Evolutionary conservation across 768 basidiomycete species (phyloP).

Genomic region (Leccinellum rugosiceps): DNA sequence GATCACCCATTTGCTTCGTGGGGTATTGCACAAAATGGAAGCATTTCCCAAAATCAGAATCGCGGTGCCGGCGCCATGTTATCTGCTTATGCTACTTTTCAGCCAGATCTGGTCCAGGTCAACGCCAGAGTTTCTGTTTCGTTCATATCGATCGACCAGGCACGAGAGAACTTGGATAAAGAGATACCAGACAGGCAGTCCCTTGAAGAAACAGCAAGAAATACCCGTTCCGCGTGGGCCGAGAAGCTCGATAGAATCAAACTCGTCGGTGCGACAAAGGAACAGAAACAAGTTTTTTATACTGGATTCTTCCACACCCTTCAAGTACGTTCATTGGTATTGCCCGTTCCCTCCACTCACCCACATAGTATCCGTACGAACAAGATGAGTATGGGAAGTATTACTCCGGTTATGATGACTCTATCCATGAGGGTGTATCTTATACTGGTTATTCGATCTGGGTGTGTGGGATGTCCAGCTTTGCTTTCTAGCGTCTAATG

Average conservation of each 20-base stretch:
- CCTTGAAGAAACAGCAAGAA: conserved; percentile 50
- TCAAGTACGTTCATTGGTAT: conserved; percentile 37
- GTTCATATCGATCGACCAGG: conserved; percentile 71
- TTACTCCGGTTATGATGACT: conserved; percentile 75
- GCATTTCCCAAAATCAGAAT: conserved; percentile 26
- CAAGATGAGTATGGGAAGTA: conserved; percentile 63
- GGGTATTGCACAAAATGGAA: conserved; percentile 51
- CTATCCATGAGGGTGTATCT: conserved; percentile 59
- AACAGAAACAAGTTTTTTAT: conserved; percentile 50
- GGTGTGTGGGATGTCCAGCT: conserved; percentile 37
- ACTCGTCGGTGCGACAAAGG: conserved; percentile 46
- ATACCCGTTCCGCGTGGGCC: conserved; percentile 51
- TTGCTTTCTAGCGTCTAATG: background rate
- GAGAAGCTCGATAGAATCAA: conserved; percentile 53
- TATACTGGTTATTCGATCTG: conserved; percentile 82
- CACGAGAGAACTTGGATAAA: conserved; percentile 46
- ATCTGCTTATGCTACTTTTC: conserved; percentile 51
- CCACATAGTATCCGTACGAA: conserved; percentile 69
- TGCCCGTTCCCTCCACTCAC: background rate
- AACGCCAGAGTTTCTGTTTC: conserved; percentile 66
- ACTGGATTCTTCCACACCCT: conserved; percentile 63
- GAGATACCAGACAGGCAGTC: conserved; percentile 46
- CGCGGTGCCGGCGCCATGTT: conserved; percentile 43
- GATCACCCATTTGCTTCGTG: conserved; percentile 41
- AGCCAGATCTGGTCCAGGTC: conserved; percentile 32